A percentile compares a stretch with the other conserved stretches of the same genome.
These are phyloP conservation scores for Balansia obtecta DNA, from an alignment of 2,329 filamentous ascomycete species.

Conservation along the genomic window DNA sequence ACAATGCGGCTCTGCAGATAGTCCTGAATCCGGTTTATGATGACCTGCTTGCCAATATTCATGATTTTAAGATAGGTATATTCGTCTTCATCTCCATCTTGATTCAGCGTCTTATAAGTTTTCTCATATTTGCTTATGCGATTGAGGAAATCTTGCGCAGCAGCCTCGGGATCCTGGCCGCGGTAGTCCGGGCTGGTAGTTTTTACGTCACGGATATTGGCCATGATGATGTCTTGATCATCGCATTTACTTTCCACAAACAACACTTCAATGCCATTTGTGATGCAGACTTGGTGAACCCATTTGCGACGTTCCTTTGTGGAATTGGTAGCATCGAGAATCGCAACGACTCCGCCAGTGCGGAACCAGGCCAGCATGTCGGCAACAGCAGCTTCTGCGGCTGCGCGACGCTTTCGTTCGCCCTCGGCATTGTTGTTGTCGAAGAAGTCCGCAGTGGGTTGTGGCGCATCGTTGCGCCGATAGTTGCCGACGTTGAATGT, in stretches of 20 bases:
- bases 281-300: constrained; percentile 71
- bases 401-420: constrained; percentile 75
- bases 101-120: constrained; percentile 87
- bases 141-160: constrained; percentile 83
- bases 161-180: constrained; percentile 85
- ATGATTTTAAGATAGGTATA: constrained; percentile 96
- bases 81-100: constrained; percentile 63
- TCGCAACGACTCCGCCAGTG: constrained; percentile 71
- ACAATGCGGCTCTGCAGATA: constrained; percentile 94
- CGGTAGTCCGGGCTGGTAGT: constrained; percentile 90
- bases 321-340: constrained; percentile 93
- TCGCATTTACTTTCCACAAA: constrained; percentile 98
- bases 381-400: constrained; percentile 78
- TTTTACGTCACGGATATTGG: constrained; percentile 96
- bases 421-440: constrained; percentile 82
- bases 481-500: constrained; percentile 98
- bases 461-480: constrained; percentile 77
- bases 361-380: constrained; percentile 95
- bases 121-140: constrained; percentile 96
- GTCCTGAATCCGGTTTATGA: constrained; percentile 95
- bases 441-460: constrained; percentile 90
- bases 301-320: constrained; percentile 82
- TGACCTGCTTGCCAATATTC: constrained; percentile 88
- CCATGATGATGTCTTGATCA: constrained; percentile 92
- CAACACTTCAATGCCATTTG: constrained; percentile 73